Conservation (phyloP, 2,329 filamentous ascomycete genomes). For the Penicillium sp. region DNA sequence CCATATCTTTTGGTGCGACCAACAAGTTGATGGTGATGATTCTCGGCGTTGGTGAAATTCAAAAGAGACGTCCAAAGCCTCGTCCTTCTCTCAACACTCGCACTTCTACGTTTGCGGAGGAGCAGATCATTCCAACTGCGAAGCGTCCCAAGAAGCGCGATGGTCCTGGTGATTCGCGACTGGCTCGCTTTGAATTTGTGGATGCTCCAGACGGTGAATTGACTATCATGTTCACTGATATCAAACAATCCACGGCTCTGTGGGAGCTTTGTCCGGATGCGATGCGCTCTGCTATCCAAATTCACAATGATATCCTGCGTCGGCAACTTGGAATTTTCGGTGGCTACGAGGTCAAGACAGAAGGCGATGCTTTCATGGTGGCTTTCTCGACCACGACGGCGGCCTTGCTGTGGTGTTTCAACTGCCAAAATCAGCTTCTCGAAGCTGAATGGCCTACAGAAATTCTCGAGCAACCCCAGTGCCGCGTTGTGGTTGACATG, state of each 20-base stretch:
- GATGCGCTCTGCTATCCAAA: conserved; percentile 94
- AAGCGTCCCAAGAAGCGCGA: conserved; percentile 65
- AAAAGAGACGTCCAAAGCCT: conserved; percentile 74
- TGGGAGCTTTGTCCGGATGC: conserved; percentile 95
- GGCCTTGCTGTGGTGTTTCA: conserved; percentile 93
- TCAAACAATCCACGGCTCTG: conserved; percentile 93
- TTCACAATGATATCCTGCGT: conserved; percentile 96
- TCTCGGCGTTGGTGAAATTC: conserved; percentile 86
- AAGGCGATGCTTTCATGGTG: conserved; percentile 99
- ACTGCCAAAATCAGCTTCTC: conserved; percentile 82
- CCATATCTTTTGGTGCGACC: conserved; percentile 90
- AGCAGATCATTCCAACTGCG: conserved; percentile 59
- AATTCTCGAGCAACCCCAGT: conserved; percentile 80
- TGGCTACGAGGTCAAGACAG: conserved; percentile 98
- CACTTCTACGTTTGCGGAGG: conserved; percentile 67
- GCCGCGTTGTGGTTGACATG: conserved; percentile 77
- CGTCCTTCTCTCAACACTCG: conserved; percentile 85
- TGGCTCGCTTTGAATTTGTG: conserved; percentile 86
- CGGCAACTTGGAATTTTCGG: conserved; percentile 89
- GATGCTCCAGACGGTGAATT: conserved; percentile 87
- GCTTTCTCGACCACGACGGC: conserved; percentile 96
- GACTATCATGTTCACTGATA: conserved; percentile 95
- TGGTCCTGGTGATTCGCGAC: conserved; percentile 73
- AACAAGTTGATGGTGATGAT: conserved; percentile 99
- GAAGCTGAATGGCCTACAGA: conserved; percentile 92